These are phyloP conservation scores for Pichia sp. DNA, from an alignment of 1,139 yeast genomes.

Conservation along the genomic window DNA sequence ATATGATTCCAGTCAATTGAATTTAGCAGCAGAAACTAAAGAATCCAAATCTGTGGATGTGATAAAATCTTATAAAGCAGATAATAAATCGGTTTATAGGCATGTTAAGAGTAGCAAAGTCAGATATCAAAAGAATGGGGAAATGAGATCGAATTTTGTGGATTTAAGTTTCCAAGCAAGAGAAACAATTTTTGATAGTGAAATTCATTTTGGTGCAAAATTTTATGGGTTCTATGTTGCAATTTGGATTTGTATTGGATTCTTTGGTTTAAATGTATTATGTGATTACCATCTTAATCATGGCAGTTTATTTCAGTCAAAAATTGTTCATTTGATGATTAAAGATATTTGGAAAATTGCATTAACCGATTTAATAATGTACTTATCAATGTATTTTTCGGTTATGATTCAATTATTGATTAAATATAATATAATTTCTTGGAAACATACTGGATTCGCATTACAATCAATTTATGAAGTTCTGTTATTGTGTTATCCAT, in stretches of 20 bases:
- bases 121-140: constrained; percentile 29
- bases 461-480: constrained; percentile 54
- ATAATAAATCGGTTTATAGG: background rate
- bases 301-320: constrained; percentile 37
- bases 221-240: constrained; percentile 64
- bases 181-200: constrained; percentile 43
- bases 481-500: constrained; percentile 38
- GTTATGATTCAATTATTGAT: constrained; percentile 50
- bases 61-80: background rate
- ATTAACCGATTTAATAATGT: constrained; percentile 65
- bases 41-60: background rate
- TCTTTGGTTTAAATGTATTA: constrained; percentile 43
- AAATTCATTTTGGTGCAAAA: constrained; percentile 31
- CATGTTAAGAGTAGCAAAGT: constrained; percentile 11
- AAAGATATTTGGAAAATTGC: constrained; percentile 60
- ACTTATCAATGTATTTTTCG: constrained; percentile 52
- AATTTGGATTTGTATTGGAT: constrained; percentile 61
- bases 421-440: constrained; percentile 37
- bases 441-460: constrained; percentile 59
- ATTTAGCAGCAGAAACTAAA: background rate
- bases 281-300: constrained; percentile 35
- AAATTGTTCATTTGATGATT: constrained; percentile 45
- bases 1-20: constrained; percentile 17
- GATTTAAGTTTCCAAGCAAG: constrained; percentile 37
- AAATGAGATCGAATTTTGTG: constrained; percentile 37